Percentiles rank a stretch among this genome's conserved stretches.
These are phyloP conservation scores for Colletotrichum musicola DNA, from an alignment of 2,329 filamentous ascomycete species.

Conservation along the genomic window DNA sequence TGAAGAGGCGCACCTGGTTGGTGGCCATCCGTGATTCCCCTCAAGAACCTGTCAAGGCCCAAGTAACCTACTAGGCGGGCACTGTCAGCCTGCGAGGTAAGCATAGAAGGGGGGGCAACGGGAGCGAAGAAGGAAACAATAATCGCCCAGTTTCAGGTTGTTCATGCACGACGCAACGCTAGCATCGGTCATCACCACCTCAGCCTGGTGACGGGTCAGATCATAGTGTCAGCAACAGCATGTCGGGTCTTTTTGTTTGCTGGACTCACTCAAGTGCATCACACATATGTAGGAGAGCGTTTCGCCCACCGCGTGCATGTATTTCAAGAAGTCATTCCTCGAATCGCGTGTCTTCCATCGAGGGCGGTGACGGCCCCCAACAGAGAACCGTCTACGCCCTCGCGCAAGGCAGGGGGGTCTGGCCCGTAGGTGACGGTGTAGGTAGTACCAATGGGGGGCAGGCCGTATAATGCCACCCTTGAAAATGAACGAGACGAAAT, in stretches of 20 bases:
- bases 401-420: conserved; percentile 4
- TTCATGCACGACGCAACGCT: conserved; percentile 22
- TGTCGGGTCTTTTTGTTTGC: not conserved
- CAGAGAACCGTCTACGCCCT: not conserved
- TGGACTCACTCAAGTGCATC: not conserved
- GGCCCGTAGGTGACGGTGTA: no score
- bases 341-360: not conserved
- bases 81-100: no score
- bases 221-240: not conserved
- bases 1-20: conserved; percentile 14
- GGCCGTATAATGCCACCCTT: not conserved
- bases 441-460: no score
- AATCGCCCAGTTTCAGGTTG: conserved; percentile 36
- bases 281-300: not conserved
- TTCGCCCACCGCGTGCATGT: not conserved
- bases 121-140: conserved; percentile 19
- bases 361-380: not conserved
- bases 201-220: not conserved
- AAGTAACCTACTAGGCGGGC: no score
- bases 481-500: conserved; percentile 21
- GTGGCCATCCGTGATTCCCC: conserved; percentile 1
- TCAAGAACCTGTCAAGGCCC: not conserved
- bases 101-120: not conserved
- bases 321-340: not conserved
- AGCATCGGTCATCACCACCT: conserved; percentile 19